phyloP scores from a whole-genome alignment of 768 basidiomycete genomes.

The Flagelloscypha sp. region DNA sequence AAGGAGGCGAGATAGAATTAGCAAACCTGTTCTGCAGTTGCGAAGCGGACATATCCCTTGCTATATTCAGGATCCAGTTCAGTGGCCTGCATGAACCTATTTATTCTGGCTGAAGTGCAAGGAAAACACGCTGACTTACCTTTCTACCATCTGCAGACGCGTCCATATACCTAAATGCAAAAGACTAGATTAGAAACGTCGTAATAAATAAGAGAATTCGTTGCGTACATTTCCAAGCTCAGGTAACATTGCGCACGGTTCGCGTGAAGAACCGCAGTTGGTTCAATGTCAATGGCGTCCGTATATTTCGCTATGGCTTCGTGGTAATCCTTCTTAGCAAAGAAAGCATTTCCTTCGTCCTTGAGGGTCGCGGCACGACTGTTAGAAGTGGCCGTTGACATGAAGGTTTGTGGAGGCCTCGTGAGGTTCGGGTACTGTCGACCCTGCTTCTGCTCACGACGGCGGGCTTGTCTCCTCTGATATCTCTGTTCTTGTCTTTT shows the following conservation, averaged over 20 bases:
- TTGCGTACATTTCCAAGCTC: background rate
- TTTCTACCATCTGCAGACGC: constrained; percentile 11
- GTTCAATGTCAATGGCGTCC: constrained; percentile 7
- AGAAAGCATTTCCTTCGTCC: constrained; percentile 16
- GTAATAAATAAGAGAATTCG: background rate
- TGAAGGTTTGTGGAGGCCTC: no score
- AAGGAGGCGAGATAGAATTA: background rate
- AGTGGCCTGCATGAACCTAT: constrained; percentile 11
- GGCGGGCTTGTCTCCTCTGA: no score
- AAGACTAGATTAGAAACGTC: background rate
- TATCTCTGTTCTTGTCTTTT: no score
- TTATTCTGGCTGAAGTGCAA: background rate
- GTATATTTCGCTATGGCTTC: constrained; percentile 9
- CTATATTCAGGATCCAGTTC: constrained; percentile 16
- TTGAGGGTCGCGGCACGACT: constrained; percentile 12
- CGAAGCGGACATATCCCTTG: constrained; percentile 13
- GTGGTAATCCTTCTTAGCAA: constrained; percentile 10
- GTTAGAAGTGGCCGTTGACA: no score
- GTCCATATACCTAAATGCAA: constrained; percentile 10
- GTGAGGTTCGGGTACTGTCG: no score
- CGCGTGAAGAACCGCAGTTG: constrained; percentile 12
- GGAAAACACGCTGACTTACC: constrained; percentile 5
- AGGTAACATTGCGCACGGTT: constrained; percentile 13
- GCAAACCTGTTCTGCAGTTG: constrained; percentile 13
- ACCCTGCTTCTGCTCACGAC: no score